Evolutionary conservation across 2,329 filamentous ascomycete species (phyloP), one percentile per base, ranked within the genome.

Genomic region (Aspergillus brasiliensis): DNA sequence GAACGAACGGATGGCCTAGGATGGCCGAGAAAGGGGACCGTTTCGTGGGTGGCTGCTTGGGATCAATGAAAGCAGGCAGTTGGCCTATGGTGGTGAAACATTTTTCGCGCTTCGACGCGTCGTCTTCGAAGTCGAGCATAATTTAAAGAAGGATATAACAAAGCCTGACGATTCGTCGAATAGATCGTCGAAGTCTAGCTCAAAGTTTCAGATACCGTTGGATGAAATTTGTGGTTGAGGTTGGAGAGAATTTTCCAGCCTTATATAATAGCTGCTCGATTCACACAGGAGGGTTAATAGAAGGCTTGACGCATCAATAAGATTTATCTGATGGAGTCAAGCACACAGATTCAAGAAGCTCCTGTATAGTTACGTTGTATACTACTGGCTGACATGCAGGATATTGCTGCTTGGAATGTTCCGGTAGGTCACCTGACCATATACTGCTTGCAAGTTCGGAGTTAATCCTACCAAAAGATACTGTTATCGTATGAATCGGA

Each of bases 1-100:
- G 88, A 23, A 88, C 80, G 71, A 90, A 92, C 38, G 83, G 82
- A 54, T 90, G 86, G 1, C 81, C 78, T 23, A 84, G 75, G 63
- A 97, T 83, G 0, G 86, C 82, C 0, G 85, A 83, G 82, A 94
- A 97, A 3, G 92, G 93, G 67, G 90, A 88, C 69, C 86, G 88
- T 71, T 90, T 93, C 5, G 80, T 81, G 2, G 92, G 89, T 28
- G 86, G 83, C 69, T 92, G 89, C 59, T 84, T 83, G 5, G 86
- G 82, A 73, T 96, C 87, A 47, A 94, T 80, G 76, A 91, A 89
- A 28, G 82, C 80, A 25, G 82, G 80, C 73, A 94, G 85, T 11
- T 81, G 80, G 42, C 87, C 87, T 69, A 91, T 86, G 0, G 88
- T 90, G 64, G 91, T 88, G 74, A 85, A 89, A 75, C 91, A 93